Conservation (phyloP, 2,329 filamentous ascomycete genomes). For the Seiridium cupressi region DNA sequence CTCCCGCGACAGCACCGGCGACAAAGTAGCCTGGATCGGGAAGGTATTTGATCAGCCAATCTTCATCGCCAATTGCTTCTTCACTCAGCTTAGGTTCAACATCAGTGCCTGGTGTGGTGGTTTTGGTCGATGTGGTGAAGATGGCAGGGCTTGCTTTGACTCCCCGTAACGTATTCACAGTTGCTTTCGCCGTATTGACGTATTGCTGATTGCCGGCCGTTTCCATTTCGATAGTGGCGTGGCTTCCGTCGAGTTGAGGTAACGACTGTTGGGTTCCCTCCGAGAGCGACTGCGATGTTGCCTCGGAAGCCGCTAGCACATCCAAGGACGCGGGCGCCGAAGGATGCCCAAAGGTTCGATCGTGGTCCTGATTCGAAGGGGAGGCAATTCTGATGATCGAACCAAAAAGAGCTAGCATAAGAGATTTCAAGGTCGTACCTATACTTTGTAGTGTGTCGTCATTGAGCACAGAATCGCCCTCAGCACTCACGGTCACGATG, state of each 20-base stretch:
- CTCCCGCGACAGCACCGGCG: constrained; percentile 91
- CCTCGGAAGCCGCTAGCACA: background rate
- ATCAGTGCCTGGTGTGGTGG: constrained; percentile 21
- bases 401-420: constrained; percentile 73
- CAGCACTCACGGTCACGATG: constrained; percentile 83
- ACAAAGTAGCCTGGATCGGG: constrained; percentile 96
- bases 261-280: background rate
- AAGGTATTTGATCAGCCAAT: constrained; percentile 65
- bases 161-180: constrained; percentile 16
- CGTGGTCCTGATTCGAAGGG: constrained; percentile 38
- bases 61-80: constrained; percentile 37
- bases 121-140: constrained; percentile 12
- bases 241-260: constrained; percentile 12
- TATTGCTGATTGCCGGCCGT: constrained; percentile 14
- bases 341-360: constrained; percentile 19
- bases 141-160: constrained; percentile 16
- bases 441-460: constrained; percentile 89
- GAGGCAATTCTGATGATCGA: constrained; percentile 68
- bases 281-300: background rate
- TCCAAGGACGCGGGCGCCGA: constrained; percentile 11
- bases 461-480: constrained; percentile 90
- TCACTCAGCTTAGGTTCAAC: constrained; percentile 31
- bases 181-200: constrained; percentile 12
- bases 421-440: constrained; percentile 75
- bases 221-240: constrained; percentile 15